Conservation (phyloP, 2,329 filamentous ascomycete genomes). For the Trichoderma sp. region DNA sequence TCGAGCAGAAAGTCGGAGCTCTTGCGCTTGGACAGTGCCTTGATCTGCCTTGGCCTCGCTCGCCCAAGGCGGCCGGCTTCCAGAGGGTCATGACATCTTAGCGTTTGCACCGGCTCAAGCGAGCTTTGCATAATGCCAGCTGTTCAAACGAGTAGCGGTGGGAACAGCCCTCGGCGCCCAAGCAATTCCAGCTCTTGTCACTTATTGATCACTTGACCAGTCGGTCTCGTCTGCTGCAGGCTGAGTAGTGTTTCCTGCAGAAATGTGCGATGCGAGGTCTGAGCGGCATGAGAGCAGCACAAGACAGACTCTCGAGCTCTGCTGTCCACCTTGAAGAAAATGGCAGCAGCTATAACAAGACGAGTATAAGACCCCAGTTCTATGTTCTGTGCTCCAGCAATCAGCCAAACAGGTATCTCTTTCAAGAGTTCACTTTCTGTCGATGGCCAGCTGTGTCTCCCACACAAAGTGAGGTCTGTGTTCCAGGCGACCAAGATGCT, state of each 20-base stretch:
- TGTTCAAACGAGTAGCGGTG: neutral
- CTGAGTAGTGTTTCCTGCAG: conserved; percentile 6
- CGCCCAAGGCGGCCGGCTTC: conserved; percentile 3
- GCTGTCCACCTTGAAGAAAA: neutral
- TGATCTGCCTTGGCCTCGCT: conserved; percentile 3
- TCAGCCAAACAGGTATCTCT: neutral
- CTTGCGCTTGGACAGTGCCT: conserved; percentile 23
- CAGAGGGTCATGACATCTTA: conserved; percentile 24
- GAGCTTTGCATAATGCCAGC: conserved; percentile 17
- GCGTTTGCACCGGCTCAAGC: conserved; percentile 27
- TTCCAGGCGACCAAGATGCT: neutral
- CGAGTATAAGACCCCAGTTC: neutral
- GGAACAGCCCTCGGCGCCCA: neutral
- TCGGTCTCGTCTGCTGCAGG: neutral
- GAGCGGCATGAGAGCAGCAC: neutral
- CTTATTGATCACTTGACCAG: neutral
- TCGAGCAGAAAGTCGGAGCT: conserved; percentile 26
- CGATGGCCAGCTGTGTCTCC: neutral
- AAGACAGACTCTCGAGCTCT: neutral
- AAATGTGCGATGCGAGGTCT: neutral
- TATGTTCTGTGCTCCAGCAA: neutral
- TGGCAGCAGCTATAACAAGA: neutral
- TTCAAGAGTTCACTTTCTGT: neutral
- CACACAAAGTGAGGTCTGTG: neutral
- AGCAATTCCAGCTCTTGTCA: neutral